Evolutionary conservation across 441 rosid species (phyloP), one percentile per base, ranked within the genome.

Genomic region (Macaranga tanarius): DNA sequence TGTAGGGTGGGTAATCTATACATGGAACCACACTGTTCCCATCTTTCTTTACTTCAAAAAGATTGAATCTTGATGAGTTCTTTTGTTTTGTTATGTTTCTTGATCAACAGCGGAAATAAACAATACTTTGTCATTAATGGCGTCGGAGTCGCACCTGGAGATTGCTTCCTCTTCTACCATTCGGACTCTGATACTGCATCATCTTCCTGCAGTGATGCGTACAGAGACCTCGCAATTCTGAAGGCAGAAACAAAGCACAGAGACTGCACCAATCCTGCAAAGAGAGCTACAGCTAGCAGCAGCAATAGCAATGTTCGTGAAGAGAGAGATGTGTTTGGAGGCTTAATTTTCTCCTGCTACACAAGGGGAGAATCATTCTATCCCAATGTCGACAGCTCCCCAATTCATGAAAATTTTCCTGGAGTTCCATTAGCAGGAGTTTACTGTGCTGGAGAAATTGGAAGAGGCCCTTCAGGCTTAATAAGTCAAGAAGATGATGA

Each of bases 141-240:
- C 28, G 67, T 72, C 25, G 89, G 84, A 65, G 62, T 85, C 60
- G 76, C 62, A 66, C 83, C 83, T 7, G 86, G 87, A 5, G 91
- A 87, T 56, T 44, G 76, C 64, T 84, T 86, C 74, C 63, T 83
- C 42, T 79, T 85, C 77, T 84, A 80, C 80, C 86, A 87, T 56
- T 77, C 89, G 0, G 89, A 87, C 45, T 57, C 76, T 11, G 85
- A 71, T 0, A 78, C 86, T 19, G 84, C 87, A 62, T 48, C 73
- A 42, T 57, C 70, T n/a, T 69, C 86, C 7, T 71, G 74, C 63
- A 59, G 34, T 7, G 56, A 61, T 10, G 82, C 79, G 62, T 75
- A 26, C 1, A 69, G 72, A 15, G 59, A 60, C 23, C 75, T 85
- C 16, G 67, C 51, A 58, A 16, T 28, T 61, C 68, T 83, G 48